These are phyloP conservation scores for Heliosperma pusillum DNA, from an alignment of 148 eudicot genomes.

Conservation along the genomic window DNA sequence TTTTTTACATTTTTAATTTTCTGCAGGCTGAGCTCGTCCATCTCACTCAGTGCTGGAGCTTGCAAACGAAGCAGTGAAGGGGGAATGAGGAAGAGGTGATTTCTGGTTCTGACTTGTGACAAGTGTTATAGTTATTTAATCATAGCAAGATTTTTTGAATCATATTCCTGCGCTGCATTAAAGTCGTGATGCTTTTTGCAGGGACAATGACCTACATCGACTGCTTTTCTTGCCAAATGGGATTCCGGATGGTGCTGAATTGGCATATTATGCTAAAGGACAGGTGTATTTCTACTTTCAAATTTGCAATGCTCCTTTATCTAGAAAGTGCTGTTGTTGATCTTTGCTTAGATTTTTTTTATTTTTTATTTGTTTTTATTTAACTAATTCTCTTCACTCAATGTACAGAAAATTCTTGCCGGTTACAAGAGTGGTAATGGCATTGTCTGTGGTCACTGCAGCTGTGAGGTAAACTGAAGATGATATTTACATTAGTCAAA, in stretches of 20 bases:
- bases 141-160: neutral
- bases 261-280: constrained; percentile 89
- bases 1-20: constrained; percentile 12
- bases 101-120: constrained; percentile 13
- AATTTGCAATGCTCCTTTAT: neutral
- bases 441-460: constrained; percentile 76
- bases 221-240: constrained; percentile 92
- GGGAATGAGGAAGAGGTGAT: constrained; percentile 61
- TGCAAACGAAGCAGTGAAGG: constrained; percentile 42
- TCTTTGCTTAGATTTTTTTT: neutral
- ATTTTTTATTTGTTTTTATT: no score
- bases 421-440: constrained; percentile 94
- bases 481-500: neutral
- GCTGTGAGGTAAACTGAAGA: constrained; percentile 52
- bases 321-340: neutral
- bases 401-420: constrained; percentile 57
- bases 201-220: constrained; percentile 93
- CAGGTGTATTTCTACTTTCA: constrained; percentile 43
- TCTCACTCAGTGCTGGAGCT: constrained; percentile 27
- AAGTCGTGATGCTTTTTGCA: constrained; percentile 28
- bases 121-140: neutral
- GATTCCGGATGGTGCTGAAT: constrained; percentile 81
- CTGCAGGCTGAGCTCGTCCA: constrained; percentile 47
- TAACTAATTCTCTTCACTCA: constrained; percentile 5
- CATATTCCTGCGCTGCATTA: neutral